phyloP scores from a whole-genome alignment of 78 protist species.

The Protostelium mycophagum region DNA sequence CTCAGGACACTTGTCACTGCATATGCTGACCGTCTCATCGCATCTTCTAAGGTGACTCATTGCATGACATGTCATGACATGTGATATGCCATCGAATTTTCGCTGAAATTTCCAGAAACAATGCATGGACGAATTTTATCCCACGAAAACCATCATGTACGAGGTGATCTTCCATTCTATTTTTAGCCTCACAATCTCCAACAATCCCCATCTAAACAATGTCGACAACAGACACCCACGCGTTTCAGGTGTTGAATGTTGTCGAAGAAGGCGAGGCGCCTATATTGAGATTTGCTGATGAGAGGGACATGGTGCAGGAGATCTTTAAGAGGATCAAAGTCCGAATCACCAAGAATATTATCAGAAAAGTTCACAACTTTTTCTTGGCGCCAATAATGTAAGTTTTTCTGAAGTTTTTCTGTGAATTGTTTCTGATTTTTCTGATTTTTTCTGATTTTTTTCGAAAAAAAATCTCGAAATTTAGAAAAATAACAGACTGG shows the following conservation, averaged over 20 bases:
- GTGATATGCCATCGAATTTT: too few relatives aligned
- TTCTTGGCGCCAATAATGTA: background rate
- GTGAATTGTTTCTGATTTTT: too few relatives aligned
- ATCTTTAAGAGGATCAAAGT: background rate
- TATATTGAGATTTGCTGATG: background rate
- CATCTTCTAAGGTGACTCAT: background rate
- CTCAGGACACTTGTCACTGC: background rate
- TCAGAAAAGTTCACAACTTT: background rate
- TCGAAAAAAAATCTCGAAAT: too few relatives aligned
- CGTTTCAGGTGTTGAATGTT: background rate
- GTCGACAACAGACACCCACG: too few relatives aligned
- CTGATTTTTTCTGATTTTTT: too few relatives aligned
- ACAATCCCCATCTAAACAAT: too few relatives aligned
- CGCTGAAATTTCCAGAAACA: too few relatives aligned
- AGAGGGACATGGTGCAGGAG: background rate
- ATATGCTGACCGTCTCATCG: background rate
- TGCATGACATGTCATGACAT: too few relatives aligned
- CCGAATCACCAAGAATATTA: background rate
- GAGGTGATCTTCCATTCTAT: too few relatives aligned
- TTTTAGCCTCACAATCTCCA: too few relatives aligned
- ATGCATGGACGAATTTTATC: background rate
- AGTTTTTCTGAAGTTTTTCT: background rate
- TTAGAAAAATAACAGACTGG: too few relatives aligned
- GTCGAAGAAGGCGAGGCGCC: background rate
- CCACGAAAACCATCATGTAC: background rate